Evolutionary conservation across 1,139 yeast species (phyloP), one percentile per base, ranked within the genome.

Genomic region (Geotrichum phurueaensis): DNA sequence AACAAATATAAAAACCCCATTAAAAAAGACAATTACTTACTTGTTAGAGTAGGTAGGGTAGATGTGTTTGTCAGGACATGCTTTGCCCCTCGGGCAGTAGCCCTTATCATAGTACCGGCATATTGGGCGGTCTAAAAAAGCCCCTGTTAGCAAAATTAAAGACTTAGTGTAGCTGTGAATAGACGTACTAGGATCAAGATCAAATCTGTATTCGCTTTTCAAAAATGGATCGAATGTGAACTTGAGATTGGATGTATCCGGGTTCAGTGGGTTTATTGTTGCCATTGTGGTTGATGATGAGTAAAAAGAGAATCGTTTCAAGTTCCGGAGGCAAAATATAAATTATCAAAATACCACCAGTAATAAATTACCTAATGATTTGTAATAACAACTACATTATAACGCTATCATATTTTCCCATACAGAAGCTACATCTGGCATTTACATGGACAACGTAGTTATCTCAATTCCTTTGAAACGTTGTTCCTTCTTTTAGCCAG

Each of bases 21-120:
- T 36, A 53, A 10, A 33, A 18, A 33, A 10, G 15, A 22, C 33
- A 48, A 6, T 27, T 23, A 64, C 64, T 33, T 58, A 64, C 76
- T 91, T 92, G 74, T 91, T 90, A 66, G 83, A 82, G 74, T 86
- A 90, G 75, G 86, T 85, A 51, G 95, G 85, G 25, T 89, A 80
- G 0, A 90, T 90, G 75, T 94, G 98, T 70, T 91, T 89, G 74
- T 89, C 86, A 31, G 96, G 95, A 72, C 99, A 94, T 60, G 82
- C 81, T 51, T 81, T 79, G 5, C 97, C 97, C 63, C 86, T 79
- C 2, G 97, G 97, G 73, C 99, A 94, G 45, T 86, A 83, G 49
- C 84, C 85, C 54, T 89, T 84, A 27, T 83, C 84, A 43, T 83
- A 94, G 70, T 80, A 86, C 63, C 88, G 88, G 71, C 99, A 92